These are phyloP conservation scores for Paramyrothecium sp. DNA, from an alignment of 2,329 filamentous ascomycete genomes.

Conservation along the genomic window DNA sequence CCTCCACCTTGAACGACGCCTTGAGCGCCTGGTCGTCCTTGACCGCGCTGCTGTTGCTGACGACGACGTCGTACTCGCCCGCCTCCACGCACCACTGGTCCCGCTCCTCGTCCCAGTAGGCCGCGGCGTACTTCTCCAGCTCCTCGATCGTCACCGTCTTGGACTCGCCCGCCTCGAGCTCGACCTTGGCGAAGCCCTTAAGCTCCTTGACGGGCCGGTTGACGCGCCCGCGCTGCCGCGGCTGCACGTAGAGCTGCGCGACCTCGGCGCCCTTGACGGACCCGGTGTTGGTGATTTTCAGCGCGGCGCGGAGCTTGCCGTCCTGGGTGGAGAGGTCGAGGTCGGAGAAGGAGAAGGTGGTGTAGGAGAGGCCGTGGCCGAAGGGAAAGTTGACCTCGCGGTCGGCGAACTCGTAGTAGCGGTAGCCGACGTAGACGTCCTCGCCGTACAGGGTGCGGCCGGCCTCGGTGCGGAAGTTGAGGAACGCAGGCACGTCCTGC, in stretches of 20 bases:
- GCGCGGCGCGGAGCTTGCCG: constrained; percentile 44
- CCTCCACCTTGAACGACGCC: constrained; percentile 53
- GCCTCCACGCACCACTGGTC: constrained; percentile 65
- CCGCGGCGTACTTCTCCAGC: constrained; percentile 62
- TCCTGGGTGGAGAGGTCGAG: constrained; percentile 45
- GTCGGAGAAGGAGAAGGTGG: constrained; percentile 59
- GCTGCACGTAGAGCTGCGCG: constrained; percentile 55
- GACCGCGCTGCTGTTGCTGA: constrained; percentile 55
- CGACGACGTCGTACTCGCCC: constrained; percentile 62
- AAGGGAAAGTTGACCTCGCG: constrained; percentile 71
- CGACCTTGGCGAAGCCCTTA: constrained; percentile 65
- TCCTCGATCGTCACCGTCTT: constrained; percentile 56
- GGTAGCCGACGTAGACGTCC: constrained; percentile 78
- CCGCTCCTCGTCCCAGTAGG: constrained; percentile 69
- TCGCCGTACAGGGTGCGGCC: constrained; percentile 75
- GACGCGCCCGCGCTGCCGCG: constrained; percentile 51
- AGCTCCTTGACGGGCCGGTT: constrained; percentile 60
- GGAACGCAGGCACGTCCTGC: constrained; percentile 71
- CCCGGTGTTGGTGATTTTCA: constrained; percentile 64
- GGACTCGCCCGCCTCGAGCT: constrained; percentile 57
- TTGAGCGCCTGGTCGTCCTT: constrained; percentile 45
- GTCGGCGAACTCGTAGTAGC: constrained; percentile 73
- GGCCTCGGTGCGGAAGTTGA: constrained; percentile 72
- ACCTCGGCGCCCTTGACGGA: constrained; percentile 49
- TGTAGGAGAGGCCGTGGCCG: constrained; percentile 78